Evolutionary conservation across 306 rosid genomes (phyloP), one percentile per base, ranked within the genome.

Genomic region (Mimosa pudica): DNA sequence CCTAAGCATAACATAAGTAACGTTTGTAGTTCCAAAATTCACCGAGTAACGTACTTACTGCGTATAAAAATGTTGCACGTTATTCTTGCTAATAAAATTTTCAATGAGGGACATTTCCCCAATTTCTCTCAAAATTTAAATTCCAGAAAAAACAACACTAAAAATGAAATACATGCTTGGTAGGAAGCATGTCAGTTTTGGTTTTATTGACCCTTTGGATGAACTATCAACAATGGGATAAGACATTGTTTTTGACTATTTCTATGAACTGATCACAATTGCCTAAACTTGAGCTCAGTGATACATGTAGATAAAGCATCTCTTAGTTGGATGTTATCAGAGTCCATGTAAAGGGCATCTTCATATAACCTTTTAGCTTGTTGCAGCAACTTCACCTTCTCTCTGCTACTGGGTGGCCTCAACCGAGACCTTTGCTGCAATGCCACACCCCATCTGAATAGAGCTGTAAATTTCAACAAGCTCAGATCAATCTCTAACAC

Each of bases 381-480:
- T 18, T 82, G 88, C 70, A 93, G 89, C 80, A 95, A 88, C 86
- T 93, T 95, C 79, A 84, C 81, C 82, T 92, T 95, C 86, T 95
- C 98, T 86, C 87, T 93, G 54, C 98, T 92, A 45, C 90, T 91
- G 41, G 86, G 77, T 8, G 98, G 94, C 79, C 98, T 82, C 79
- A 93, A 84, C 57, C 87, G 96, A 13, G 98, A 93, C 84, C 99
- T 84, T 84, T 91, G 97, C 85, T 95, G 99, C 83, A 95, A 88
- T 69, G 93, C 84, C 78, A 83, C 81, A 38, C 91, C 99, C 99
- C 99, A 95, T 90, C 96, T 86, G 87, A 87, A 93, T 68, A 93
- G 82, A 70, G 99, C 98, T 95, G 93, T 75, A 70, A 60, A 60
- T 73, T 68, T 70, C 54, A 78, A 61, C 80, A 67, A 48, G 73